These are phyloP conservation scores for Urochloa ruziziensis DNA, from an alignment of 176 grass and related monocot species.

Conservation along the genomic window DNA sequence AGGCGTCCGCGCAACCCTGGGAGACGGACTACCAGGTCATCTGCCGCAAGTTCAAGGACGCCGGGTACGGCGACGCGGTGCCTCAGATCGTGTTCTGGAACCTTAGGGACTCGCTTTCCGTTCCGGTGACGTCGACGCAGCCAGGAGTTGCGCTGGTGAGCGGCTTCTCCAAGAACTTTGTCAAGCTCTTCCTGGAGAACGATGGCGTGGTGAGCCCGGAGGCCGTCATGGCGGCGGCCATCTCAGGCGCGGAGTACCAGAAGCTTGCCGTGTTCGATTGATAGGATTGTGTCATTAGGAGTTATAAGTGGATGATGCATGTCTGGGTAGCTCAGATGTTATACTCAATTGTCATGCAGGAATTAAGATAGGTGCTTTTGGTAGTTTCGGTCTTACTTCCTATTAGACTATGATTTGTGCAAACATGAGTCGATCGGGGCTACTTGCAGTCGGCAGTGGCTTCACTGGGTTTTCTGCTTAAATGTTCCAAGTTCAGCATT, in stretches of 20 bases:
- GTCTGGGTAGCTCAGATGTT: neutral
- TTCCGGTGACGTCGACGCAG: conserved; percentile 34
- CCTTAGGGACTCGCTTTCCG: conserved; percentile 30
- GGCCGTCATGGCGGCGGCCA: conserved; percentile 37
- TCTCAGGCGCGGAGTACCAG: conserved; percentile 41
- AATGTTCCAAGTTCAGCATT: too few relatives aligned
- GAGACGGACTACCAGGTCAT: conserved; percentile 52
- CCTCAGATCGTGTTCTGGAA: conserved; percentile 61
- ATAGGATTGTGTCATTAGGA: neutral
- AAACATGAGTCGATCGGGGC: too few relatives aligned
- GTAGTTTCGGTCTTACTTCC: too few relatives aligned
- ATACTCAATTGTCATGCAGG: neutral
- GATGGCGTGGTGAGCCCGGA: conserved; percentile 20
- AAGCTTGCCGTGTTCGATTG: conserved; percentile 46
- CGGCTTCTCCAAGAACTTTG: conserved; percentile 49
- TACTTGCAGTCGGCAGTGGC: too few relatives aligned
- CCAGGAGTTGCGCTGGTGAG: conserved; percentile 38
- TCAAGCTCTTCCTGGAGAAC: conserved; percentile 51
- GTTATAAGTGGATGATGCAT: neutral
- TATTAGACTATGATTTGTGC: too few relatives aligned
- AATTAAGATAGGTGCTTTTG: too few relatives aligned
- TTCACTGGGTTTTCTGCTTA: too few relatives aligned
- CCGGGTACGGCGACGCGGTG: conserved; percentile 36
- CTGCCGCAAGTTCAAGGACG: conserved; percentile 27
- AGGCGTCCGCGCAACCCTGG: conserved; percentile 26